Conservation (phyloP, 2,329 filamentous ascomycete genomes). For the Paecilomyces variotii region DNA sequence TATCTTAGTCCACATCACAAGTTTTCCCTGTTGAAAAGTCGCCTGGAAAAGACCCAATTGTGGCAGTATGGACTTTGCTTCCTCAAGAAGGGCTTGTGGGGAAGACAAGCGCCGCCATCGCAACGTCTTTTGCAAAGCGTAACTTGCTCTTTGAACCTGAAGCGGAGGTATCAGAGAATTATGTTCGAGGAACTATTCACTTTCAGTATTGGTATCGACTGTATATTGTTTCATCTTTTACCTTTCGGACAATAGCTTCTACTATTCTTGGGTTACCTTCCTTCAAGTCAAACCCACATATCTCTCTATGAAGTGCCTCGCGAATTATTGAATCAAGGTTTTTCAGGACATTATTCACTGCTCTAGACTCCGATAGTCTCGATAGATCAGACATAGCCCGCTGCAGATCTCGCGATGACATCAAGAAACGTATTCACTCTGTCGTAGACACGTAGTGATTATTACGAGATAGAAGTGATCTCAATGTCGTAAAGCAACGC, state of each 20-base stretch:
- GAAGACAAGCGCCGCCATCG: conserved; percentile 1
- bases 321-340: not conserved
- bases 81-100: not conserved
- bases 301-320: not conserved
- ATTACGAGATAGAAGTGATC: not conserved
- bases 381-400: not conserved
- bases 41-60: not conserved
- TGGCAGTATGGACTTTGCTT: not conserved
- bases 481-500: not conserved
- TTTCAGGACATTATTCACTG: not conserved
- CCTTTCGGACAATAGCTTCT: not conserved
- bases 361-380: not conserved
- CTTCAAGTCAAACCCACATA: not conserved
- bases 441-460: not conserved
- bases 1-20: conserved; percentile 1
- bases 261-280: not conserved
- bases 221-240: not conserved
- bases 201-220: not conserved
- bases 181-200: not conserved
- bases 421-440: not conserved
- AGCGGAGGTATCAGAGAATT: conserved; percentile 1
- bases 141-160: conserved; percentile 1
- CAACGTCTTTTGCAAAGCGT: conserved; percentile 1
- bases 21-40: not conserved
- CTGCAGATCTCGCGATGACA: not conserved